These are phyloP conservation scores for Ambrosia artemisiifolia DNA, from an alignment of 129 eudicot genomes.

Conservation along the genomic window DNA sequence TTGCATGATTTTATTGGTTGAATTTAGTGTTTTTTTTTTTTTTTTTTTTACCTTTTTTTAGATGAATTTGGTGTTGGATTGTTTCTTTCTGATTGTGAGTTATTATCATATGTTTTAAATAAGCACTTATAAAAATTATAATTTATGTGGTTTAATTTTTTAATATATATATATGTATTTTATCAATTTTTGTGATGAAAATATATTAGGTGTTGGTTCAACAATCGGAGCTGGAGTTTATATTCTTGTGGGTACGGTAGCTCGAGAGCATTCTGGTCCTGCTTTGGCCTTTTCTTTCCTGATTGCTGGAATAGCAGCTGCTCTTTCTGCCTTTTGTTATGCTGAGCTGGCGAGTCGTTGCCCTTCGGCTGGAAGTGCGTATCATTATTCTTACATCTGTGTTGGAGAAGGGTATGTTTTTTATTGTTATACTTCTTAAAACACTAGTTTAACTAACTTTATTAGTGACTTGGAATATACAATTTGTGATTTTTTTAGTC, in stretches of 20 bases:
- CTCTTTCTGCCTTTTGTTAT: constrained; percentile 96
- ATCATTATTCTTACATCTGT: constrained; percentile 95
- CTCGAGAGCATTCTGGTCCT: constrained; percentile 96
- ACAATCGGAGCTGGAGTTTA: constrained; percentile 99
- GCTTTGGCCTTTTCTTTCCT: constrained; percentile 84
- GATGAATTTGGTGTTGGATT: not conserved
- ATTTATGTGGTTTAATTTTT: not conserved
- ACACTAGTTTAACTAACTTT: constrained; percentile 40
- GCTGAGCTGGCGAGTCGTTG: constrained; percentile 99
- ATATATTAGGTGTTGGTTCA: constrained; percentile 79
- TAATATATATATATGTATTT: not conserved
- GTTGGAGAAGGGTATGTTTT: constrained; percentile 87
- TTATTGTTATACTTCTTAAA: not conserved
- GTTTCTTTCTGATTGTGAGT: not conserved
- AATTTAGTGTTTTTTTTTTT: not conserved
- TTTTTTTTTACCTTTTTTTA: not conserved
- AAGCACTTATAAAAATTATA: not conserved
- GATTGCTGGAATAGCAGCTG: constrained; percentile 99
- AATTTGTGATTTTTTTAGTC: constrained; percentile 37
- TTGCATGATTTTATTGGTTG: not conserved
- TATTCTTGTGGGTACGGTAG: constrained; percentile 97
- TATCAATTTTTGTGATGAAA: too few relatives aligned
- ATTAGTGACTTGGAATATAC: constrained; percentile 61
- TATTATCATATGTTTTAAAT: not conserved
- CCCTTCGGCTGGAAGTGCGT: constrained; percentile 99